Conservation (phyloP, 768 basidiomycete species). For the Tricholoma saponaceum region DNA sequence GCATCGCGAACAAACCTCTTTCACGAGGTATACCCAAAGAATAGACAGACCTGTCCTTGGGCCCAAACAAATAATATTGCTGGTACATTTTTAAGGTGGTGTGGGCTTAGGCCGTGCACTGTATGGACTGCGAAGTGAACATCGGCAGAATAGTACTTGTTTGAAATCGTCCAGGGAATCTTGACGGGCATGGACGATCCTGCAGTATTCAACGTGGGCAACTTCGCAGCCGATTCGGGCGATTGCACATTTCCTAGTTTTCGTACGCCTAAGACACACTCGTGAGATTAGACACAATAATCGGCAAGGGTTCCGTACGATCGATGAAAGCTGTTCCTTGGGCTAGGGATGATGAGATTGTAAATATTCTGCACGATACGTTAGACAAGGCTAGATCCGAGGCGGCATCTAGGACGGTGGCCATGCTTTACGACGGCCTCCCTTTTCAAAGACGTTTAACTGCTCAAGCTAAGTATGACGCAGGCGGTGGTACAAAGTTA, state of each 20-base stretch:
- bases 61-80: slow-evolving; percentile 75
- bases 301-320: slow-evolving; percentile 7
- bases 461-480: neutral
- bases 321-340: slow-evolving; percentile 21
- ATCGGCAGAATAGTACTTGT: slow-evolving; percentile 78
- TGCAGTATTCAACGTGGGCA: slow-evolving; percentile 1
- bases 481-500: neutral
- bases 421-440: neutral
- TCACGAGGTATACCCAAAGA: slow-evolving; percentile 6
- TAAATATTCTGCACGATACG: slow-evolving; percentile 29
- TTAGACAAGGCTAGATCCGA: slow-evolving; percentile 5
- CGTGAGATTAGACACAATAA: neutral
- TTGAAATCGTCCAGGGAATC: slow-evolving; percentile 72
- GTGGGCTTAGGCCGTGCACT: slow-evolving; percentile 37
- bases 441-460: neutral
- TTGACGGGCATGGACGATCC: slow-evolving; percentile 20
- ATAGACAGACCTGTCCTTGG: slow-evolving; percentile 53
- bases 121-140: slow-evolving; percentile 62
- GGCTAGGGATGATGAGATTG: slow-evolving; percentile 22
- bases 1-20: slow-evolving; percentile 9
- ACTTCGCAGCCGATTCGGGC: neutral
- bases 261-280: neutral
- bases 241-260: neutral
- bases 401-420: neutral
- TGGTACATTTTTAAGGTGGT: slow-evolving; percentile 46